phyloP scores from a whole-genome alignment of 108 stramenopile genomes.

The Aureococcus anophagefferens region DNA sequence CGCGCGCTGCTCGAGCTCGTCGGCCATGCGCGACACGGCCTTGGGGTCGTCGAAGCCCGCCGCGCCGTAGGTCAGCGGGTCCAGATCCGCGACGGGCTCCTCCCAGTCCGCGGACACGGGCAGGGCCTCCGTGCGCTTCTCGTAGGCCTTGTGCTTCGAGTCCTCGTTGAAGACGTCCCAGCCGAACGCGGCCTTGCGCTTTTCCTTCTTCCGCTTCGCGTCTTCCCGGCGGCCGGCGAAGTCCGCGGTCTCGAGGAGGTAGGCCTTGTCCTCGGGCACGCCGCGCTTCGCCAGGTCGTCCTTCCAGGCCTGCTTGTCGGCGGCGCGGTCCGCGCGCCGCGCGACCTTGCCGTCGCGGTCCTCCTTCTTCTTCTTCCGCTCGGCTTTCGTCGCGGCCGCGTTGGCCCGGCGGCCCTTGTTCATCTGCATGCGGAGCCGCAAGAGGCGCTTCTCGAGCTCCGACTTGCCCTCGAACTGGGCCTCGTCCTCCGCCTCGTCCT shows the following conservation, averaged over 20 bases:
- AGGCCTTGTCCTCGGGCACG: constrained; percentile 23
- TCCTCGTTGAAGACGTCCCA: constrained; percentile 45
- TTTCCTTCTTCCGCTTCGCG: constrained; percentile 26
- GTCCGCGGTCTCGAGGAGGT: constrained; percentile 26
- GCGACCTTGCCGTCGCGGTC: not conserved
- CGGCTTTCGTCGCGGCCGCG: constrained; percentile 1
- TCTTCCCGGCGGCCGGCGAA: constrained; percentile 4
- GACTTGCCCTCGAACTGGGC: not conserved
- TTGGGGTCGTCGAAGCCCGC: not conserved
- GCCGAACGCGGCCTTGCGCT: constrained; percentile 33
- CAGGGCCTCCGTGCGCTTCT: constrained; percentile 32
- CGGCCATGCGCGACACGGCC: constrained; percentile 22
- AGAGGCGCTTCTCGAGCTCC: not conserved
- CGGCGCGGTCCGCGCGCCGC: constrained; percentile 1
- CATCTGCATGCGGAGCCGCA: not conserved
- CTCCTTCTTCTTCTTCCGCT: not conserved
- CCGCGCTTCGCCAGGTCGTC: constrained; percentile 30
- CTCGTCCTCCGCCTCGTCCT: not conserved
- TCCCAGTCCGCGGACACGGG: constrained; percentile 10
- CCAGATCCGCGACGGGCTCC: constrained; percentile 7
- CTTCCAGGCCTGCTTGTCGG: constrained; percentile 21
- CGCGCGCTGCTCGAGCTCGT: constrained; percentile 35
- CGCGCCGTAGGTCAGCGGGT: constrained; percentile 33
- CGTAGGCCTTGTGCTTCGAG: constrained; percentile 33
- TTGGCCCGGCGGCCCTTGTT: constrained; percentile 15